Base-by-base conservation (phyloP, 768 basidiomycete species). In the Suillus alpinus region DNA sequence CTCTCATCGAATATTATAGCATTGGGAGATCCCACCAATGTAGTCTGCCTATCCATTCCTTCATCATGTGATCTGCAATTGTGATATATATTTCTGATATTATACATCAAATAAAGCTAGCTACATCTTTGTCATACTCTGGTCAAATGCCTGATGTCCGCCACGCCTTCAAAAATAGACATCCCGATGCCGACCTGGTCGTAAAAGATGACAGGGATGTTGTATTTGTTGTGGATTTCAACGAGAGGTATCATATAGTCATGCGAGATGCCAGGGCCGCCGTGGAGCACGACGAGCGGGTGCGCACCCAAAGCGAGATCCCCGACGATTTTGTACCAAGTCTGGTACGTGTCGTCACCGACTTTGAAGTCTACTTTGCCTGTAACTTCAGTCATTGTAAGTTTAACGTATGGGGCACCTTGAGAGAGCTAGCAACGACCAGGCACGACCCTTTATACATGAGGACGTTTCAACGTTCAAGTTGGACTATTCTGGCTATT, bases 201-300 rank as follows among this genome's bases (percentile, higher is more conserved):
- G 65, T 81, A 81, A 60, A 81, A 70, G 18, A 81, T 69, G 56
- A 81, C 70, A 7, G 80, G 74, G 51, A 72, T 73, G 14, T 50
- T 50, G 2, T 18, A 50, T 50, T 50, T 50, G 18, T 31, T n/a
- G 29, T 31, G 18, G 50, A 80, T 72, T 56, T 77, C 73, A 41
- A 55, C 62, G 41, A 73, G 58, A 7, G 76, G 68, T 23, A 70
- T 60, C 56, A 83, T 68, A 65, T 81, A 80, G 51, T 75, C 68
- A 59, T 79, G 78, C 18, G 74, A 65, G 5, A 73, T 61, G 3
- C 85, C 83, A 8, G 83, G 84, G 6, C 84, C 85, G 16, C 83
- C 84, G 61, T 86, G 85, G 6, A 86, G 71, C 3, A 75, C 68
- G 58, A 86, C 72, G 51, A 86, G 76, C 20, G 85, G 83, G 14